phyloP scores from a whole-genome alignment of 1,139 yeast species.

The Geotrichum phurueaensis region DNA sequence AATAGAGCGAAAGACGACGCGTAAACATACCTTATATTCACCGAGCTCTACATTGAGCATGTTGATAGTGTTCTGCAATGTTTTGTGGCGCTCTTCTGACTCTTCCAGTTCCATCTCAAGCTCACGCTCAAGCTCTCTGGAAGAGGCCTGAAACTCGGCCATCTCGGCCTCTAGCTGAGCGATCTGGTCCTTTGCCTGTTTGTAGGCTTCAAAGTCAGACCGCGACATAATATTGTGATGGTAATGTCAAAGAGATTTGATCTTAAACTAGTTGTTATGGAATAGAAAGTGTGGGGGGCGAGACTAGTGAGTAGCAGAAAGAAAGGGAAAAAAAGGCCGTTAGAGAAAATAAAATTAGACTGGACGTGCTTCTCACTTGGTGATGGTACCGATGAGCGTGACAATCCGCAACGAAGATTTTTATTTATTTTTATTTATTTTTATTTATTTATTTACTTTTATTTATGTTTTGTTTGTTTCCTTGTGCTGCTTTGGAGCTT shows the following conservation, averaged over 20 bases:
- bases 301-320: too few relatives aligned
- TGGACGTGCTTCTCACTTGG: too few relatives aligned
- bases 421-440: too few relatives aligned
- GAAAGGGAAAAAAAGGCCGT: too few relatives aligned
- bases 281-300: background rate
- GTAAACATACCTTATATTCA: conserved; percentile 25
- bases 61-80: conserved; percentile 25
- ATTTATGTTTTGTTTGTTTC: too few relatives aligned
- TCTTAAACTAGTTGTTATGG: background rate
- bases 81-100: conserved; percentile 29
- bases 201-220: conserved; percentile 19
- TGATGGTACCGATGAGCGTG: too few relatives aligned
- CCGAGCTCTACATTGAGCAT: conserved; percentile 25
- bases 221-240: conserved; percentile 8
- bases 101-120: conserved; percentile 36
- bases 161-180: conserved; percentile 37
- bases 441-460: too few relatives aligned
- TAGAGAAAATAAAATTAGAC: too few relatives aligned
- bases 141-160: conserved; percentile 35
- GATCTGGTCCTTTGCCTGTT: conserved; percentile 31
- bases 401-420: too few relatives aligned
- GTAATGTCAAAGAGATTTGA: background rate
- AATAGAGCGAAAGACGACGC: background rate
- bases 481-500: too few relatives aligned
- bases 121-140: conserved; percentile 35